Conservation (phyloP, 2,329 filamentous ascomycete genomes). For the Alternaria sp. region DNA sequence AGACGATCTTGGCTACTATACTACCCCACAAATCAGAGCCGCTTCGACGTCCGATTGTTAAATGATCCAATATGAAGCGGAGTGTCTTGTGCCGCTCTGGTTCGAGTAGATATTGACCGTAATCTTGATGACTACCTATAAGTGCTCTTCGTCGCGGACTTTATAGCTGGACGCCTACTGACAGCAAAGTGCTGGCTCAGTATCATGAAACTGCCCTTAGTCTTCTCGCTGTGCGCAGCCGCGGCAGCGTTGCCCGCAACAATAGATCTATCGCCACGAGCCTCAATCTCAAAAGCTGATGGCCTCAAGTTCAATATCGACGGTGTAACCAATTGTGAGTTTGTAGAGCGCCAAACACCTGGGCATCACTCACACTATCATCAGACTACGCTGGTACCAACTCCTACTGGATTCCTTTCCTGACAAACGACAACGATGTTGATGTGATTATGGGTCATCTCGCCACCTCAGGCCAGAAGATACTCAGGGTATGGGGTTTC, state of each 20-base stretch:
- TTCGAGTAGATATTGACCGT: slow-evolving; percentile 1
- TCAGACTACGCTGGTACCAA: slow-evolving; percentile 63
- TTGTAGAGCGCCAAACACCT: background rate
- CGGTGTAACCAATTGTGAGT: slow-evolving; percentile 45
- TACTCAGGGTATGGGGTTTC: slow-evolving; percentile 70
- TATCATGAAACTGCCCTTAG: slow-evolving; percentile 35
- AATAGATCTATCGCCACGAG: slow-evolving; percentile 25
- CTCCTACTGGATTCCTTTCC: slow-evolving; percentile 64
- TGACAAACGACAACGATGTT: slow-evolving; percentile 63
- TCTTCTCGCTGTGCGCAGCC: slow-evolving; percentile 32
- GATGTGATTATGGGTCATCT: slow-evolving; percentile 61
- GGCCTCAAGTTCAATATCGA: slow-evolving; percentile 49
- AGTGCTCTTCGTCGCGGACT: background rate
- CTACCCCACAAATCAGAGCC: slow-evolving; percentile 20
- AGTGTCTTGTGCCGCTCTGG: slow-evolving; percentile 6
- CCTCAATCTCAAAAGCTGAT: slow-evolving; percentile 37
- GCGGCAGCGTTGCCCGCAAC: slow-evolving; percentile 34
- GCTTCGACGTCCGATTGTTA: slow-evolving; percentile 3
- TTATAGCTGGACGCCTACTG: background rate
- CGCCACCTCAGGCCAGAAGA: slow-evolving; percentile 62
- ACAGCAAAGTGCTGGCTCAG: background rate
- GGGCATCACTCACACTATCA: slow-evolving; percentile 3
- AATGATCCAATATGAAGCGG: slow-evolving; percentile 22
- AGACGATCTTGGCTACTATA: slow-evolving; percentile 20
- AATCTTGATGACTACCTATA: background rate